Base-by-base conservation (phyloP, 495 filamentous ascomycete species). In the Hamigera avellanea region DNA sequence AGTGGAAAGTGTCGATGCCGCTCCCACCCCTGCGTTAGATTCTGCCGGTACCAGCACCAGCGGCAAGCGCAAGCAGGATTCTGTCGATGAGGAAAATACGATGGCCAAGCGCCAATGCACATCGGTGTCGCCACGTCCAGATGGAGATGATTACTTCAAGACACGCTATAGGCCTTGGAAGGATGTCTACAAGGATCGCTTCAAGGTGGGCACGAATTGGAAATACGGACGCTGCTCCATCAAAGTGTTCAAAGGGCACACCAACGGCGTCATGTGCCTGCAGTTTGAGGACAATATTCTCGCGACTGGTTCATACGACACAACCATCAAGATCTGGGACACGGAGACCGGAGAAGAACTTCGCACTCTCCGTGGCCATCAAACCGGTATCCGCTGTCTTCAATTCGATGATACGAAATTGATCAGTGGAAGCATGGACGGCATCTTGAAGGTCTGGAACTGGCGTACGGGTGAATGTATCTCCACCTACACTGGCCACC, bases 241-340 rank as follows among this genome's bases (percentile, higher is more conserved):
- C 41, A 82, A 78, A 48, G 67, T 79, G 12, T 86, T 99, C 53
- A 76, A 75, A 38, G 93, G 91, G 0, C 91, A 99, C 52, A 78
- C 76, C 10, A 94, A 99, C 49, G 93, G 91, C 12, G 80, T 99
- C 15, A 96, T 93, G 64, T 95, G 87, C 51, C 64, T 99, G 14
- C 91, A 99, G 54, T 93, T 99, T 45, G 85, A 93, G 43, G 87
- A 95, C 45, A 81, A 83, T 36, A 86, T 93, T 36, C 69, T 98
- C 14, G 89, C 83, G 10, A 93, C 89, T 9, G 91, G 91, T 3
- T 96, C 91, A 2, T 96, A 96, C 51, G 93, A 99, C 59, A 66
- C 76, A 8, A 94, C 85, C 2, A 84, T 95, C 49, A 95, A 93
- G 52, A 86, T 96, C 10, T 96, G 93, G 91, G 78, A 95, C 50